phyloP scores from a whole-genome alignment of 768 basidiomycete species.

The Tulasnella sp. region DNA sequence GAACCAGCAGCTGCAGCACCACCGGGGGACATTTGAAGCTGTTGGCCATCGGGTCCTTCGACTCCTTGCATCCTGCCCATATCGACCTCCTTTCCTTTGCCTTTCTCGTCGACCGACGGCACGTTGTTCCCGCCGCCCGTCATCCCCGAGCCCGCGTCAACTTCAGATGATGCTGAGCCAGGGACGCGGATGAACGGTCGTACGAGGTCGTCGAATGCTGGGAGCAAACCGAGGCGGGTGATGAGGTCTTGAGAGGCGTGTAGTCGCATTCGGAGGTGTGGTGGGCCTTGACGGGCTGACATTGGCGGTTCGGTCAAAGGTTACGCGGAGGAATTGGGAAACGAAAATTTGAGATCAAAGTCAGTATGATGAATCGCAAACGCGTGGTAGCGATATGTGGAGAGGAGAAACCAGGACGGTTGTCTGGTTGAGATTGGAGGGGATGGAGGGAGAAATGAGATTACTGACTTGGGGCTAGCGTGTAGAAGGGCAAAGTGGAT shows the following conservation, averaged over 20 bases:
- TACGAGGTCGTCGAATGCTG: conserved; percentile 16
- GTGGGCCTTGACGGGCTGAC: background rate
- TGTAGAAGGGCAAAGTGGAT: conserved; percentile 7
- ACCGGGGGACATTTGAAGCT: background rate
- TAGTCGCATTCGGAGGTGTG: conserved; percentile 14
- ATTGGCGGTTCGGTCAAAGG: background rate
- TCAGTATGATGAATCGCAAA: background rate
- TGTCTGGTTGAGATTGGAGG: background rate
- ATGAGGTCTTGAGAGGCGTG: conserved; percentile 18
- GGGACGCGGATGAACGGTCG: conserved; percentile 17
- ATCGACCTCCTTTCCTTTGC: conserved; percentile 18
- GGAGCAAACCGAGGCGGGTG: conserved; percentile 13
- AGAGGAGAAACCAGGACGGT: background rate
- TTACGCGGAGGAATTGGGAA: background rate
- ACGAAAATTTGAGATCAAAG: background rate
- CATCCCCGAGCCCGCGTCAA: background rate
- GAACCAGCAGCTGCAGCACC: background rate
- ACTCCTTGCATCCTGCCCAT: conserved; percentile 5
- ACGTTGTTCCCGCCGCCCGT: background rate
- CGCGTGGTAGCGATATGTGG: background rate
- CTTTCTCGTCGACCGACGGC: conserved; percentile 5
- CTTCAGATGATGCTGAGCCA: background rate
- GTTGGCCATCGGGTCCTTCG: background rate
- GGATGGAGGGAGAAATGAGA: background rate
- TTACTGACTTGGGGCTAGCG: background rate